These are phyloP conservation scores for Acacia acuminata DNA, from an alignment of 306 rosid genomes.

Conservation along the genomic window DNA sequence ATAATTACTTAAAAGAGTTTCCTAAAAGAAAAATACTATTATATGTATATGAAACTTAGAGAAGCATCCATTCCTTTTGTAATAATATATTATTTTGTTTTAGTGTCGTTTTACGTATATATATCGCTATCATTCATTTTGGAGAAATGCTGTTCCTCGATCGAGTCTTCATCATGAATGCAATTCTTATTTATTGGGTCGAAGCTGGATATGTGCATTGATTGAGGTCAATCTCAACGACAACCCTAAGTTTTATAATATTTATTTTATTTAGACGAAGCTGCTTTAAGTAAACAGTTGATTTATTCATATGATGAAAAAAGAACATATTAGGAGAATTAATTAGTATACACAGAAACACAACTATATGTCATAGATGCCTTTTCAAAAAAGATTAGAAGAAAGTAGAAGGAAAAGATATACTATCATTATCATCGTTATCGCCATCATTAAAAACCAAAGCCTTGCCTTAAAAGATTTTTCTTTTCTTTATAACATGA, in stretches of 20 bases:
- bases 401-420: background rate
- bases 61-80: background rate
- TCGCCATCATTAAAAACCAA: too few relatives aligned
- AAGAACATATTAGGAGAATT: background rate
- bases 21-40: background rate
- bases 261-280: background rate
- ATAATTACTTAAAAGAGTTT: background rate
- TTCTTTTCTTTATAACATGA: background rate
- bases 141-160: background rate
- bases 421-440: background rate
- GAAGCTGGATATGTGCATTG: background rate
- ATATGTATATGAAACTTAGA: background rate
- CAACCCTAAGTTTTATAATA: background rate
- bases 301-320: background rate
- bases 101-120: background rate
- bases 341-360: background rate
- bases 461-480: background rate
- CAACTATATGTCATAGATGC: background rate
- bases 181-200: background rate
- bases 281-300: background rate
- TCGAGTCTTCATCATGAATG: conserved; percentile 5
- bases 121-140: background rate
- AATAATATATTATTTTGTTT: background rate
- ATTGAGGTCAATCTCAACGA: background rate
- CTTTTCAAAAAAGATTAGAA: background rate